Evolutionary conservation across 768 basidiomycete species (phyloP).

Genomic region (Suillus occidentalis): DNA sequence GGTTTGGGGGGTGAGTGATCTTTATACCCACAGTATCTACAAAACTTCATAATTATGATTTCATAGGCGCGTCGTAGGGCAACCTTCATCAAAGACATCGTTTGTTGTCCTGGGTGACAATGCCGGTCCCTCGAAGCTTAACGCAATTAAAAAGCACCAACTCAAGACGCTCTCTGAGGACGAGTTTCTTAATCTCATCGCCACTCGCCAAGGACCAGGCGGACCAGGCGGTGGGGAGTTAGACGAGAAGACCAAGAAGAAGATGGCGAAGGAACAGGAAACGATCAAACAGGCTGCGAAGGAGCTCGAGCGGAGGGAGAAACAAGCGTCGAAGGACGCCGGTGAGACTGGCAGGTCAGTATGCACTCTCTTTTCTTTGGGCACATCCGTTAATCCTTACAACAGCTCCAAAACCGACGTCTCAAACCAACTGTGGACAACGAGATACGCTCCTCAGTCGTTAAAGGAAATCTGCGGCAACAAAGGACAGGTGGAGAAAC

Average conservation of each 20-base stretch:
- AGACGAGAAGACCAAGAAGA: conserved; percentile 82
- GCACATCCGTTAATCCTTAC: not conserved
- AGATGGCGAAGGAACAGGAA: conserved; percentile 76
- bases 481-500: conserved; percentile 86
- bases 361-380: no score
- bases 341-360: conserved; percentile 22
- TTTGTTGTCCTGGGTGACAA: conserved; percentile 87
- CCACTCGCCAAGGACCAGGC: conserved; percentile 58
- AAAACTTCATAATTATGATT: not conserved
- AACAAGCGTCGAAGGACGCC: conserved; percentile 42
- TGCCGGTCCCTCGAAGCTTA: conserved; percentile 88
- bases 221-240: conserved; percentile 38
- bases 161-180: conserved; percentile 83
- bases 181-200: conserved; percentile 81
- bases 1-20: conserved; percentile 81
- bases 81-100: conserved; percentile 87
- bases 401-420: conserved; percentile 40
- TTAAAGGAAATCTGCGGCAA: conserved; percentile 95
- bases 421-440: conserved; percentile 86
- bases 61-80: conserved; percentile 77
- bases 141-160: conserved; percentile 78
- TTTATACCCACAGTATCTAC: not conserved
- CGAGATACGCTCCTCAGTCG: conserved; percentile 86
- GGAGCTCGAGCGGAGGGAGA: conserved; percentile 77
- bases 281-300: conserved; percentile 71